These are phyloP conservation scores for Leccinum subrobustum DNA, from an alignment of 1,284 basidiomycete species.

Conservation along the genomic window DNA sequence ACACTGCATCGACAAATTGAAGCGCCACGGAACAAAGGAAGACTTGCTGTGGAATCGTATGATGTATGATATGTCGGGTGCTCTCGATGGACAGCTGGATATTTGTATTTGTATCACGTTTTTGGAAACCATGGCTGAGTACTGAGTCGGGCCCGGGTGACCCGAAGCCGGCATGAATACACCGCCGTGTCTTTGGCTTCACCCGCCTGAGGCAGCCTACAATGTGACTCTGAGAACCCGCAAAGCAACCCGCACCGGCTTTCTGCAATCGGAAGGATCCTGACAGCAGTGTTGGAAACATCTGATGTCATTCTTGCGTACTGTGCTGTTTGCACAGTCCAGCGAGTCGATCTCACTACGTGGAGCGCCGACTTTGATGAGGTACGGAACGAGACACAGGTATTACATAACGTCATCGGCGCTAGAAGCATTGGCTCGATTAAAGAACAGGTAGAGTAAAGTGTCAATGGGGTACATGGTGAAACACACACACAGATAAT, in stretches of 20 bases:
- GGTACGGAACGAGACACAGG: not conserved
- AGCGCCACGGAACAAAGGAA: not conserved
- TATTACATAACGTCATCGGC: slow-evolving; percentile 7
- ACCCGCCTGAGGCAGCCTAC: not conserved
- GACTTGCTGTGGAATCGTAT: slow-evolving; percentile 2
- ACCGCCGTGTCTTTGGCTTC: not conserved
- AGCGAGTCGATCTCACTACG: not conserved
- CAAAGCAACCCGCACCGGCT: not conserved
- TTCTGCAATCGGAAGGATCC: not conserved
- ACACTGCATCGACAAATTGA: not conserved
- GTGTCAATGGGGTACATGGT: not conserved
- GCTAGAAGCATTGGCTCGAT: no score
- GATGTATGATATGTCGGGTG: not conserved
- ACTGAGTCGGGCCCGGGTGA: not conserved
- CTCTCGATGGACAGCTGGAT: not conserved
- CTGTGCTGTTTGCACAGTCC: not conserved
- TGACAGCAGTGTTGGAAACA: not conserved
- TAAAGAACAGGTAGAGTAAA: not conserved
- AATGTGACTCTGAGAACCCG: not conserved
- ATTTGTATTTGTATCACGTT: no score
- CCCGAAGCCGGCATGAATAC: not conserved
- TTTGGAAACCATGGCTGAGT: no score
- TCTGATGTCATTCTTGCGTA: not conserved
- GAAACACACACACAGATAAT: not conserved
- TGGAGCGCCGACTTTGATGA: not conserved